Evolutionary conservation across 129 eudicot species (phyloP), one percentile per base, ranked within the genome.

Genomic region (Escallonia rubra): DNA sequence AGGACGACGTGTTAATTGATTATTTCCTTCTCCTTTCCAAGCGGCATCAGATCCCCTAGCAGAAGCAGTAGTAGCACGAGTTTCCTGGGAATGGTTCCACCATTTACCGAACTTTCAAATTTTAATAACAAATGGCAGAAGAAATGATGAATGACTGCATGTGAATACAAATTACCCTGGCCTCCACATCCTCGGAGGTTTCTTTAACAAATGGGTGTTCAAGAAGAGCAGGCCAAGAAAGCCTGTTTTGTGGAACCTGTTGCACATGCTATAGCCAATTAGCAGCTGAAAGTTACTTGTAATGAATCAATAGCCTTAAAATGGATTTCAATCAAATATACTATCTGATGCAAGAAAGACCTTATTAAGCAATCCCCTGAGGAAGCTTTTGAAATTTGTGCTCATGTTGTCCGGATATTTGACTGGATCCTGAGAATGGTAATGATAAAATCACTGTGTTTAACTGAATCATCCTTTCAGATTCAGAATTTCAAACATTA

Each of bases 181-280:
- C 85, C 64, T 85, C 83, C 68, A 86, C 23, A 72, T 93, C 90
- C 69, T 79, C 86, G 14, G 71, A 47, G 67, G 82, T 73, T 74
- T 90, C 97, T 66, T 64, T 78, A 69, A 94, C 89, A 81, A 94
- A 94, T 54, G 99, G 93, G 79, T 94, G 99, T 10, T 90, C 90
- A 75, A 94, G 96, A 61, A 94, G 97, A 61, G 86, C 84, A 63
- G 99, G 99, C 99, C 99, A 94, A 46, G 96, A 76, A 71, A 94
- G 81, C 74, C 99, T 87, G 74, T 80, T 78, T 52, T 90, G 90
- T 34, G 99, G 99, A 72, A 72, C 94, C 99, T 94, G 85, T 42
- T 59, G 75, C 40, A n/a, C 68, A 74, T 10, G 10, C 50, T 41
- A 70, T 41, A 47, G 47, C 9, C 16, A 58, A 41, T 58, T 62